Conservation (phyloP, 108 stramenopile genomes). For the Skeletonema menzelii region DNA sequence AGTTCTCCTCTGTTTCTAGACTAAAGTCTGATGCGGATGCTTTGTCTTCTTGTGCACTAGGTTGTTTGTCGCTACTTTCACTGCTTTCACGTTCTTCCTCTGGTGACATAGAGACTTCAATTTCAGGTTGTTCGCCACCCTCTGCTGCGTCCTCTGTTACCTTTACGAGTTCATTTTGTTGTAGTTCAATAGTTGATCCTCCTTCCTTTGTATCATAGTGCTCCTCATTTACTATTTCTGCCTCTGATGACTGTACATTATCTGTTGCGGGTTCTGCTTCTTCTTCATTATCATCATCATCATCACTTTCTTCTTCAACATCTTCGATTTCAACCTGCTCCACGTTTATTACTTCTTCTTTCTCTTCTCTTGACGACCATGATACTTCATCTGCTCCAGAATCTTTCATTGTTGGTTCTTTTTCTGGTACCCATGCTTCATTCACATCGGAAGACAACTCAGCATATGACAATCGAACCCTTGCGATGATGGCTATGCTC, state of each 20-base stretch:
- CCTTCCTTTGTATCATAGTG: not conserved
- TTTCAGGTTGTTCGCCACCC: no score
- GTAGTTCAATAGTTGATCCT: no score
- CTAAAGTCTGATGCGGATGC: not conserved
- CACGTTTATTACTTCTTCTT: not conserved
- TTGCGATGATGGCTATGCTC: not conserved
- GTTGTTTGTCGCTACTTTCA: not conserved
- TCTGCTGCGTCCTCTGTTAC: no score
- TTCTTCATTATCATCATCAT: no score
- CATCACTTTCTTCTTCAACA: not conserved
- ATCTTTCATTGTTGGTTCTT: not conserved
- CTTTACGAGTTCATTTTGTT: no score
- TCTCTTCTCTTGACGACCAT: not conserved
- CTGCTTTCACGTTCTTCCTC: not conserved
- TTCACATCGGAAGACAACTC: not conserved
- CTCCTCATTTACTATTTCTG: not conserved
- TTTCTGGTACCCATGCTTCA: not conserved
- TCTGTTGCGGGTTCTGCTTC: not conserved
- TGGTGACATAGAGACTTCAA: not conserved
- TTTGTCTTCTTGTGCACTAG: not conserved
- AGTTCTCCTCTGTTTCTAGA: not conserved
- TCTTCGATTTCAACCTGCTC: not conserved
- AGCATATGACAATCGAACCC: not conserved
- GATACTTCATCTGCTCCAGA: not conserved
- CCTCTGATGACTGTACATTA: not conserved